Evolutionary conservation across 495 filamentous ascomycete species (phyloP), one percentile per base, ranked within the genome.

Genomic region (Penicillium cosmopolitanum): DNA sequence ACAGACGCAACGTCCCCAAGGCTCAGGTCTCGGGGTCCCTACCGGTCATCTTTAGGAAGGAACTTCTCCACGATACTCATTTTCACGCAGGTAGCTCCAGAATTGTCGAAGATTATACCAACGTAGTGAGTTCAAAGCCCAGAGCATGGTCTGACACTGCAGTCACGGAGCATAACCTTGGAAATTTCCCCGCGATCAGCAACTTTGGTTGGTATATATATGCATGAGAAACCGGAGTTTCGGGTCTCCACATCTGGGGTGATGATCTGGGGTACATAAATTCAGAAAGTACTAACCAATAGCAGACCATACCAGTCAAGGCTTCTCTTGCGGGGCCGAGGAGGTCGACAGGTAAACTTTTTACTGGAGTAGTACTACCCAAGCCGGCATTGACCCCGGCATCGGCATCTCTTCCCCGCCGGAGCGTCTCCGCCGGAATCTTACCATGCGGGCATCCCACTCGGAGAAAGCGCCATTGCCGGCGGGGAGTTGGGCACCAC

Each of bases 21-120:
- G 28, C 28, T 31, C 8, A 4, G 28, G 25, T 5, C n/a, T n/a
- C n/a, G n/a, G n/a, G 19, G 15, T 33, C 25, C 60, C 54, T 55
- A 60, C 64, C 73, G 69, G 54, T 74, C 73, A 56, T 74, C 62
- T 33, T 64, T 59, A 2, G 71, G 69, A 13, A 75, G 59, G 42
- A 72, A 74, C 33, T 50, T 66, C 47, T 70, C 60, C 13, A 71
- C 44, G 55, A 71, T 58, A 57, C 65, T 65, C 70, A 69, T 71
- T 34, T 50, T 60, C 12, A 13, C 36, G 4, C 6, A 31, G 5
- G 1, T 31, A 8, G 28, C 28, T 9, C 28, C 28, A 31, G 28
- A 9, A 6, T 6, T 31, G 8, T 31, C 28, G 28, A 31, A 31
- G 7, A 31, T 31, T 31, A 31, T 8, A 8, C 8, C 4, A 9